These are phyloP conservation scores for Fusarium domesticum DNA, from an alignment of 2,329 filamentous ascomycete species.

Conservation along the genomic window DNA sequence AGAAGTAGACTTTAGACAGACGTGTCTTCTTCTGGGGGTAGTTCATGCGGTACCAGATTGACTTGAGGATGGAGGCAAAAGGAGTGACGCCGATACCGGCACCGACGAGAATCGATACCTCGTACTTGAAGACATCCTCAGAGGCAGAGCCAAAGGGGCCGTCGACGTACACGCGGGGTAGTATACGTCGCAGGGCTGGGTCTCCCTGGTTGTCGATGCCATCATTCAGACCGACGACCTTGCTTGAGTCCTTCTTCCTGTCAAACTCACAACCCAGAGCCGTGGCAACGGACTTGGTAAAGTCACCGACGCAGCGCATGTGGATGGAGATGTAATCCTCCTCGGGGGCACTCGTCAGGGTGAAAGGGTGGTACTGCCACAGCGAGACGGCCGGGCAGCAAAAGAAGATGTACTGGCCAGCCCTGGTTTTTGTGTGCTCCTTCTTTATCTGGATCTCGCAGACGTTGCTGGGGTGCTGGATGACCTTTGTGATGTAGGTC, in stretches of 20 bases:
- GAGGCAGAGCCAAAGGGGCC: constrained; percentile 84
- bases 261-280: constrained; percentile 75
- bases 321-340: constrained; percentile 89
- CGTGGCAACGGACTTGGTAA: constrained; percentile 67
- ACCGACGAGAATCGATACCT: constrained; percentile 74
- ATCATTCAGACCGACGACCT: constrained; percentile 66
- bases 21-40: constrained; percentile 77
- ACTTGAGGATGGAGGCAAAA: constrained; percentile 83
- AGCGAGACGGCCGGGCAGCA: constrained; percentile 83
- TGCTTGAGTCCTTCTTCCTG: constrained; percentile 51
- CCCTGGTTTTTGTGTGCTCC: constrained; percentile 75
- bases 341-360: constrained; percentile 80
- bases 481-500: constrained; percentile 84
- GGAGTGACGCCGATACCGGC: constrained; percentile 85
- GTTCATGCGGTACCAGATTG: constrained; percentile 92
- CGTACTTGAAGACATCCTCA: constrained; percentile 87
- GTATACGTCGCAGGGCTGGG: constrained; percentile 66
- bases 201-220: constrained; percentile 56
- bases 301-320: constrained; percentile 78
- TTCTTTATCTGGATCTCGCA: constrained; percentile 93
- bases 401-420: constrained; percentile 85
- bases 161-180: constrained; percentile 79
- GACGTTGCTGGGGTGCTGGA: constrained; percentile 85
- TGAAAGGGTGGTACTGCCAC: constrained; percentile 89
- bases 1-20: constrained; percentile 84